phyloP scores from a whole-genome alignment of 371 early-diverging fungal genomes.

The Capillidium heterosporum region DNA sequence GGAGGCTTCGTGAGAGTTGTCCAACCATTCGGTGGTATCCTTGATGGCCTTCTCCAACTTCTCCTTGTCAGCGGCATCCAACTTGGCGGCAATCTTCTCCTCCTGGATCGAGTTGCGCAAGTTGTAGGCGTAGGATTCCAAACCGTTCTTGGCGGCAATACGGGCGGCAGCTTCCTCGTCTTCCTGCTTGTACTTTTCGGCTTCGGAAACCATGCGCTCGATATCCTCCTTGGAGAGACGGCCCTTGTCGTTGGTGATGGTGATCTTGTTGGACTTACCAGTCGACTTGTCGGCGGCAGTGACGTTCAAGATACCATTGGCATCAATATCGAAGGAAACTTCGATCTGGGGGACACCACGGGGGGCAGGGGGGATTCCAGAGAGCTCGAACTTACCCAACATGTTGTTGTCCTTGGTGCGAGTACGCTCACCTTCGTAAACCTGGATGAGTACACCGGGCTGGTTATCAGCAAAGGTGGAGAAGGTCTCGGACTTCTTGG shows the following conservation, averaged over 20 bases:
- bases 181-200: slow-evolving; percentile 91
- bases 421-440: slow-evolving; percentile 95
- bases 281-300: slow-evolving; percentile 90
- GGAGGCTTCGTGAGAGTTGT: slow-evolving; percentile 69
- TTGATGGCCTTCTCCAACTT: slow-evolving; percentile 62
- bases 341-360: slow-evolving; percentile 97
- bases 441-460: slow-evolving; percentile 93
- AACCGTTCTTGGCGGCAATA: slow-evolving; percentile 55
- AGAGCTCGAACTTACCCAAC: slow-evolving; percentile 90
- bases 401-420: slow-evolving; percentile 93
- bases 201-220: slow-evolving; percentile 90
- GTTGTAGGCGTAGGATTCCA: slow-evolving; percentile 74
- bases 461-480: slow-evolving; percentile 98
- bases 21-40: slow-evolving; percentile 78
- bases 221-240: slow-evolving; percentile 95
- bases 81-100: slow-evolving; percentile 65
- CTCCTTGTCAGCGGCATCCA: slow-evolving; percentile 68
- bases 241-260: slow-evolving; percentile 96
- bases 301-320: slow-evolving; percentile 96
- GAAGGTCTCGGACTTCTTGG: slow-evolving; percentile 94
- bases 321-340: slow-evolving; percentile 94
- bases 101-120: slow-evolving; percentile 65
- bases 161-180: slow-evolving; percentile 73
- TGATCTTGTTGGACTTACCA: slow-evolving; percentile 85
- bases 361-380: slow-evolving; percentile 90